phyloP scores from a whole-genome alignment of 2,329 filamentous ascomycete genomes.

The Ophiocordyceps camponoti-saundersi region DNA sequence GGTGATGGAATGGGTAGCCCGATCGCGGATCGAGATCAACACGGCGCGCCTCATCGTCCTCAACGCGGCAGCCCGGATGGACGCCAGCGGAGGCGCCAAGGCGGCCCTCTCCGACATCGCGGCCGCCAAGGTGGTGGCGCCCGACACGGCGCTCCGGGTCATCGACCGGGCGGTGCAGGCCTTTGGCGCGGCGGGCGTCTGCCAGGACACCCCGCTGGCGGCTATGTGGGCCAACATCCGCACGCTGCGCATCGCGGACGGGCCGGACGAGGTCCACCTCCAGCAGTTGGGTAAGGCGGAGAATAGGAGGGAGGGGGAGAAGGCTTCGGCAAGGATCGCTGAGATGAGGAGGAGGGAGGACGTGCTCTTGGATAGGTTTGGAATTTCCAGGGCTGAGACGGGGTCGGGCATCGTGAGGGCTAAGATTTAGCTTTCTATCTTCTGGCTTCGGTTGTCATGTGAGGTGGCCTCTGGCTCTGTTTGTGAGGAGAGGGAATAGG shows the following conservation, averaged over 20 bases:
- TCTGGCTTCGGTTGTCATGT: too few species aligned
- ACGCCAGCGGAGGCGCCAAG: slow-evolving; percentile 69
- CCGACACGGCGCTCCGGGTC: slow-evolving; percentile 63
- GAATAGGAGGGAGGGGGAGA: slow-evolving; percentile 49
- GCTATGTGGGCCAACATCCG: slow-evolving; percentile 66
- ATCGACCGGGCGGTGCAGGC: slow-evolving; percentile 91
- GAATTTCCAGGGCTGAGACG: slow-evolving; percentile 26
- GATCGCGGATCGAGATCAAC: slow-evolving; percentile 85
- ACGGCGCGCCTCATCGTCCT: slow-evolving; percentile 77
- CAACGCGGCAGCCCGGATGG: slow-evolving; percentile 91
- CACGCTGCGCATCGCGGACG: slow-evolving; percentile 76
- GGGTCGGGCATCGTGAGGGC: slow-evolving; percentile 27
- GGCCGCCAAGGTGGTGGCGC: slow-evolving; percentile 84
- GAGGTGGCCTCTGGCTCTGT: too few species aligned
- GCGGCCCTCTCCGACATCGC: slow-evolving; percentile 84
- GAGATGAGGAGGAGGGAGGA: slow-evolving; percentile 48
- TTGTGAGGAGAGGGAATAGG: too few species aligned
- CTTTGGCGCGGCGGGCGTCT: slow-evolving; percentile 79
- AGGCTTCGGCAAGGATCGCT: slow-evolving; percentile 39
- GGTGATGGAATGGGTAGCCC: slow-evolving; percentile 87
- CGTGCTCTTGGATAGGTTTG: slow-evolving; percentile 46
- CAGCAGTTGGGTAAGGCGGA: slow-evolving; percentile 68
- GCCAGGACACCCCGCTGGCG: slow-evolving; percentile 85
- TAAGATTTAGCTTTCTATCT: background rate
- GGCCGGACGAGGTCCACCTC: slow-evolving; percentile 89